phyloP scores from a whole-genome alignment of 169 alveolate genomes.

The Plasmodium adleri region DNA sequence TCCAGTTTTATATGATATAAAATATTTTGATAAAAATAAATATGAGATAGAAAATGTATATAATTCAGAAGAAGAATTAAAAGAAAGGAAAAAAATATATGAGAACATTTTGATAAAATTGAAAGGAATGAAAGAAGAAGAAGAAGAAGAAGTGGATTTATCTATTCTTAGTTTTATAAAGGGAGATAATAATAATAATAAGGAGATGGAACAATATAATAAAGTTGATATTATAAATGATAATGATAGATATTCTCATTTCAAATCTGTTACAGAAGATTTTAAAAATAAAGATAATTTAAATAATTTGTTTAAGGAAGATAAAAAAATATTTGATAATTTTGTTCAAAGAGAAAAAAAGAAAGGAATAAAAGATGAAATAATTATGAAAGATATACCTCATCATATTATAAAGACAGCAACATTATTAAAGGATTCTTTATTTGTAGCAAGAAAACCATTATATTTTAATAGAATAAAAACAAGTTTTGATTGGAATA shows the following conservation, averaged over 20 bases:
- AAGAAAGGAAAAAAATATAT: conserved; percentile 33
- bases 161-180: background rate
- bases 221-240: background rate
- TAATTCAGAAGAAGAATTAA: conserved; percentile 34
- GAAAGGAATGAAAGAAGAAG: background rate
- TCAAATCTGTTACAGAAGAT: no score
- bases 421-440: background rate
- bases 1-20: background rate
- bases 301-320: conserved; percentile 27
- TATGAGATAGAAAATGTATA: background rate
- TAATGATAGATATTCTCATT: background rate
- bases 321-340: conserved; percentile 37
- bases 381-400: conserved; percentile 83
- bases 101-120: conserved; percentile 10
- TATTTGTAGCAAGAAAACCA: conserved; percentile 87
- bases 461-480: conserved; percentile 95
- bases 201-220: background rate
- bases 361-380: conserved; percentile 89
- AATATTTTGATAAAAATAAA: background rate
- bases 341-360: conserved; percentile 84
- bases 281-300: background rate
- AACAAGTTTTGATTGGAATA: conserved; percentile 97
- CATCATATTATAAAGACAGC: background rate
- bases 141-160: background rate
- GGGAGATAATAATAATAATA: background rate